phyloP scores from a whole-genome alignment of 2,329 filamentous ascomycete species.

The Colletotrichum aenigma region DNA sequence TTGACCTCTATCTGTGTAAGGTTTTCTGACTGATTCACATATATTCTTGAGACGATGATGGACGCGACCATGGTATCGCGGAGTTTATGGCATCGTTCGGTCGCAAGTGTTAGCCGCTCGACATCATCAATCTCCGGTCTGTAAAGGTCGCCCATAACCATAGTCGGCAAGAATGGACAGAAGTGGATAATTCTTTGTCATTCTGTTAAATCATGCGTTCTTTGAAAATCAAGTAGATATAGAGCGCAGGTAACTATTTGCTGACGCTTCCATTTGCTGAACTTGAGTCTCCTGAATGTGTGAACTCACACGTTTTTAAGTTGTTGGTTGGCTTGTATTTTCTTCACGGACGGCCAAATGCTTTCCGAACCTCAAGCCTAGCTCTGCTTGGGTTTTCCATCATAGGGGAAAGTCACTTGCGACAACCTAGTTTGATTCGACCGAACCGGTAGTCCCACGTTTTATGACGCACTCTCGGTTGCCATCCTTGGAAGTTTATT shows the following conservation, averaged over 20 bases:
- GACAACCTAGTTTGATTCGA: no score
- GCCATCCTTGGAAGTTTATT: no score
- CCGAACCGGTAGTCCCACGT: no score
- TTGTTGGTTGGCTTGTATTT: no score
- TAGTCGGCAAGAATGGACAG: no score
- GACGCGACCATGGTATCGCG: neutral
- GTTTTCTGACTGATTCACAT: neutral
- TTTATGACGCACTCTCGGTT: no score
- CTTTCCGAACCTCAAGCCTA: no score
- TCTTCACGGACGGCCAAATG: no score
- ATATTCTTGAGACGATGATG: neutral
- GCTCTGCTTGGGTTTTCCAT: no score
- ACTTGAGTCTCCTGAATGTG: neutral
- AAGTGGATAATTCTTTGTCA: neutral
- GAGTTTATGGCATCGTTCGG: neutral
- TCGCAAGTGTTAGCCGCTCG: neutral
- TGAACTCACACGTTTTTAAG: neutral
- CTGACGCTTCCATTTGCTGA: neutral
- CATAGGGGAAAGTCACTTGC: no score
- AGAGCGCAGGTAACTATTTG: neutral
- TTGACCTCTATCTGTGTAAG: neutral
- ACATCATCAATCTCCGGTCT: neutral
- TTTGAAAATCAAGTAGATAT: neutral
- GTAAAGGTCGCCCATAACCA: neutral
- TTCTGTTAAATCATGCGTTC: neutral